Percentiles rank a stretch among this genome's conserved stretches.
Conservation (phyloP, 257 asterid genomes). For the Thymus mandschuricus region DNA sequence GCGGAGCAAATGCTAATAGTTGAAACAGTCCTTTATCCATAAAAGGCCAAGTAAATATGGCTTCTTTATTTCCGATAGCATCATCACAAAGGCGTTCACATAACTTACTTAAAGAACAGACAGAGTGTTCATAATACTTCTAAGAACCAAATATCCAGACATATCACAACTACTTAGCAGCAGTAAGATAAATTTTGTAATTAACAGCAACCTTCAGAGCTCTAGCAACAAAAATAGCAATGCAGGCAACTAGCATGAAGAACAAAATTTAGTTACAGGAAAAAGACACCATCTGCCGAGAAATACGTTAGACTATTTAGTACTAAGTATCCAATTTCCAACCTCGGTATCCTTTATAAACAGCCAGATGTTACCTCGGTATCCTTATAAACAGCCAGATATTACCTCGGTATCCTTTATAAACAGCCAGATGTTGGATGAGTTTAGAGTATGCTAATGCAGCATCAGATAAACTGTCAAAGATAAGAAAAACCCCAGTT, state of each 20-base stretch:
- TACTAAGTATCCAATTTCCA: no score
- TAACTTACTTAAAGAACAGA: not conserved
- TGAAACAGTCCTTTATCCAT: conserved; percentile 1
- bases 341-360: conserved; percentile 90
- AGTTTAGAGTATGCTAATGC: conserved; percentile 91
- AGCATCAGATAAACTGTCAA: conserved; percentile 72
- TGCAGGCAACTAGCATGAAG: conserved; percentile 18
- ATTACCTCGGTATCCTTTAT: no score
- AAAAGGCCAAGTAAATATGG: no score
- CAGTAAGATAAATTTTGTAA: no score
- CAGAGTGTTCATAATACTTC: conserved; percentile 8
- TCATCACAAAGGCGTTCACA: not conserved
- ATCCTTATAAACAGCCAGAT: no score
- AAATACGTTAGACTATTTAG: conserved; percentile 15
- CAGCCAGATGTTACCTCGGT: conserved; percentile 33
- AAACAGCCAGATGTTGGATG: conserved; percentile 68
- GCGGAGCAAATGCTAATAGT: conserved; percentile 15
- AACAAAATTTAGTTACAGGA: conserved; percentile 5
- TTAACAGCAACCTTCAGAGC: conserved; percentile 13
- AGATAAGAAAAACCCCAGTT: no score
- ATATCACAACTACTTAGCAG: conserved; percentile 15
- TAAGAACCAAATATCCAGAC: conserved; percentile 17
- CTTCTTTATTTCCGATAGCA: no score
- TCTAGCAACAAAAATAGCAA: conserved; percentile 9
- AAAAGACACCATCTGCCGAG: conserved; percentile 12